Conservation (phyloP, 2,329 filamentous ascomycete genomes). For the Ceratocystis cubensis region DNA sequence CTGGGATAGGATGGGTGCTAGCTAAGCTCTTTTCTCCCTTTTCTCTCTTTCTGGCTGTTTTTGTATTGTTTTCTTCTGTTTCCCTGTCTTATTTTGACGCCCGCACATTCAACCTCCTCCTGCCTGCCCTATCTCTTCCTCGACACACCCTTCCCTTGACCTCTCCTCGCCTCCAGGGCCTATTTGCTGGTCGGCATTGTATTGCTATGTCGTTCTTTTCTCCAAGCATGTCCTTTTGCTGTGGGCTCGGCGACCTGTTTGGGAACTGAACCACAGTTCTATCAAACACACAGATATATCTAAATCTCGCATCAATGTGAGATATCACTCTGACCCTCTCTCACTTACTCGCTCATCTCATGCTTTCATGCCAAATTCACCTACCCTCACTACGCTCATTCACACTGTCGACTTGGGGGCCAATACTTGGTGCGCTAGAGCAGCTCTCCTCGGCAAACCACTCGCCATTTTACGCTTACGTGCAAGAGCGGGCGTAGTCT, state of each 20-base stretch:
- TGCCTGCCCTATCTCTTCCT: neutral
- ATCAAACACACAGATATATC: neutral
- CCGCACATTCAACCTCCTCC: neutral
- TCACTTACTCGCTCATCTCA: neutral
- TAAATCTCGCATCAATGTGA: neutral
- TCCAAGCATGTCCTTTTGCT: neutral
- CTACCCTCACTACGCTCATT: neutral
- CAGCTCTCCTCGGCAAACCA: too few relatives aligned
- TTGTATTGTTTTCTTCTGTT: neutral
- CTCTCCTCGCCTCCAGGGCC: too few relatives aligned
- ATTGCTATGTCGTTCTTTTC: neutral
- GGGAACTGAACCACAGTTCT: neutral
- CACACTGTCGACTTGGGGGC: neutral
- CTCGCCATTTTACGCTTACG: too few relatives aligned
- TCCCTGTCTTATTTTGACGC: slow-evolving; percentile 1
- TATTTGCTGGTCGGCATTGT: neutral
- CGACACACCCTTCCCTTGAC: neutral
- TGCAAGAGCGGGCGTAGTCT: too few relatives aligned
- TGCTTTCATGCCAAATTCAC: neutral
- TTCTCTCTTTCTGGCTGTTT: too few relatives aligned
- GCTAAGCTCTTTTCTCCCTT: neutral
- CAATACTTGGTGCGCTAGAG: too few relatives aligned
- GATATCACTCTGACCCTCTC: neutral
- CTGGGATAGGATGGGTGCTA: neutral
- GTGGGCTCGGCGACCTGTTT: neutral